Percentiles rank a stretch among this genome's conserved stretches.
Conservation (phyloP, 371 early-diverging fungal genomes). For the Rhizopus delemar region DNA sequence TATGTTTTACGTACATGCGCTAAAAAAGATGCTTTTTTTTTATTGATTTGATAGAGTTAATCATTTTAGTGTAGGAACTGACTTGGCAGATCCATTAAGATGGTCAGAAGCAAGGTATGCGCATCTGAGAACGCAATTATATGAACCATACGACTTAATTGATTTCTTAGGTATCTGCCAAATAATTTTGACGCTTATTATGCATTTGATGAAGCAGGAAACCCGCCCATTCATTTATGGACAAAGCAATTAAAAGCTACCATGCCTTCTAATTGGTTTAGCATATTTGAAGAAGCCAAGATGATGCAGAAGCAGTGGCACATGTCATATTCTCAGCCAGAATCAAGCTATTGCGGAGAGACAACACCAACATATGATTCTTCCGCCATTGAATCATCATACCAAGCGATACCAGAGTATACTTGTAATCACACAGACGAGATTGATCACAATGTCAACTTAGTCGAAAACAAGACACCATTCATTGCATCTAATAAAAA, state of each 20-base stretch:
- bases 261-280: conserved; percentile 48
- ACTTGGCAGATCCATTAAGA: conserved; percentile 30
- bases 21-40: background rate
- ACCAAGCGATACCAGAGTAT: no score
- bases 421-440: no score
- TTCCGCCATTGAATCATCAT: no score
- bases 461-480: no score
- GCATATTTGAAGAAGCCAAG: conserved; percentile 50
- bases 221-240: conserved; percentile 48
- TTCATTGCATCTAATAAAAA: no score
- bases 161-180: conserved; percentile 34
- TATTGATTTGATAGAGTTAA: background rate
- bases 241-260: conserved; percentile 30
- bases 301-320: conserved; percentile 43
- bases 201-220: conserved; percentile 49
- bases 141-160: background rate
- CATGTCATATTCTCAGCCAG: background rate
- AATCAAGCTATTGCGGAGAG: no score
- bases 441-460: no score
- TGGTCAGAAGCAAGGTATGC: conserved; percentile 49
- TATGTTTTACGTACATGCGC: conserved; percentile 30
- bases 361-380: no score
- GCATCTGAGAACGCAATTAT: background rate
- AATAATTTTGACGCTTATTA: conserved; percentile 47
- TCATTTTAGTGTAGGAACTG: conserved; percentile 27